These are phyloP conservation scores for Penicillium sp. DNA, from an alignment of 2,329 filamentous ascomycete genomes.

Conservation along the genomic window DNA sequence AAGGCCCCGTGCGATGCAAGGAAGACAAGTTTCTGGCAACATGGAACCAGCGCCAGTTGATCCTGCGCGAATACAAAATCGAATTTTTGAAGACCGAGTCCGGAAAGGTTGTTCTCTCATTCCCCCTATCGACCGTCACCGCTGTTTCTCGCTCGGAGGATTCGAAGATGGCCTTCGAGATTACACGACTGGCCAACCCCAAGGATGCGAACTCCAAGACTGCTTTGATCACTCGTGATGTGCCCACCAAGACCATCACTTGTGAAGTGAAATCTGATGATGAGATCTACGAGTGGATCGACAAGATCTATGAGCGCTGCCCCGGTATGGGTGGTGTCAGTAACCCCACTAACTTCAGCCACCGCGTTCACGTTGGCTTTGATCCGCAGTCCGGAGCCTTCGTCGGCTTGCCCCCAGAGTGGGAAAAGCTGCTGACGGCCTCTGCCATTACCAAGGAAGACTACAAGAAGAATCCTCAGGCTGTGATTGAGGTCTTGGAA, in stretches of 20 bases:
- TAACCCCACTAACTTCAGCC: slow-evolving; percentile 97
- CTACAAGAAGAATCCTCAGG: slow-evolving; percentile 94
- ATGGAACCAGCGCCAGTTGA: slow-evolving; percentile 90
- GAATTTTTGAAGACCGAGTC: slow-evolving; percentile 93
- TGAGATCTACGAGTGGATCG: slow-evolving; percentile 98
- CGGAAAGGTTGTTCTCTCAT: slow-evolving; percentile 81
- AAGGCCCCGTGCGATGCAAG: slow-evolving; percentile 60
- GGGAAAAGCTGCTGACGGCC: slow-evolving; percentile 93
- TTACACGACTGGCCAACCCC: slow-evolving; percentile 66
- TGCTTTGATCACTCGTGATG: slow-evolving; percentile 75
- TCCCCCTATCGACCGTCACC: slow-evolving; percentile 82
- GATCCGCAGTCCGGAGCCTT: slow-evolving; percentile 94
- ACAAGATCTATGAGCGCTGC: slow-evolving; percentile 94
- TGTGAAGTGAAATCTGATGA: slow-evolving; percentile 95
- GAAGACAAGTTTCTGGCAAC: slow-evolving; percentile 76
- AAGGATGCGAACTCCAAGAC: slow-evolving; percentile 64
- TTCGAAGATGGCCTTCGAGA: slow-evolving; percentile 89
- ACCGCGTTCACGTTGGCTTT: slow-evolving; percentile 95
- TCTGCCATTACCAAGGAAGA: slow-evolving; percentile 98
- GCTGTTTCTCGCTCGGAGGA: slow-evolving; percentile 89
- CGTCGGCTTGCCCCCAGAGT: slow-evolving; percentile 89
- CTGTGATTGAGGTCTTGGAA: slow-evolving; percentile 65
- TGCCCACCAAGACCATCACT: slow-evolving; percentile 77
- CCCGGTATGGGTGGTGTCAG: slow-evolving; percentile 97
- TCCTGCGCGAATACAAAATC: slow-evolving; percentile 86